These are phyloP conservation scores for Adansonia digitata DNA, from an alignment of 345 rosid species.

Conservation along the genomic window DNA sequence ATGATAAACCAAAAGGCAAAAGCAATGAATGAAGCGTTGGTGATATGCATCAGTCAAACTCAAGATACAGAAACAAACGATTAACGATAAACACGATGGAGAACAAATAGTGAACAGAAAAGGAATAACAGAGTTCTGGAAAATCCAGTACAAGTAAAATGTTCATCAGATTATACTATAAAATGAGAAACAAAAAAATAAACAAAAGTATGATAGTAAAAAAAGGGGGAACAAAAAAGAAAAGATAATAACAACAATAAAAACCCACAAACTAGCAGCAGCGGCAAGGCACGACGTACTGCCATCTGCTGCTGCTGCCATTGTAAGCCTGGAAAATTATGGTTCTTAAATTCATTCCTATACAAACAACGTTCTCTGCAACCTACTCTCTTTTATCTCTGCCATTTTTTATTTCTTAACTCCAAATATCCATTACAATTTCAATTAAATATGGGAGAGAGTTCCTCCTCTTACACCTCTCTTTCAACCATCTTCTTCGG, in stretches of 20 bases:
- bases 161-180: constrained; percentile 39
- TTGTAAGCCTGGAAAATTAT: constrained; percentile 18
- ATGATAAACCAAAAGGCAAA: background rate
- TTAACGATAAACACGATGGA: background rate
- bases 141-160: constrained; percentile 41
- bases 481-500: constrained; percentile 5
- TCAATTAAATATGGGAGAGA: constrained; percentile 40
- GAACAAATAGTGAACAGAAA: background rate
- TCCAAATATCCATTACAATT: constrained; percentile 48
- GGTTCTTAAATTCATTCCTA: constrained; percentile 45
- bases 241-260: constrained; percentile 31
- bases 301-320: constrained; percentile 19
- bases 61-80: background rate
- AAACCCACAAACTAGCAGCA: constrained; percentile 33
- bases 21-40: background rate
- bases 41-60: background rate
- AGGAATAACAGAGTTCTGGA: constrained; percentile 23
- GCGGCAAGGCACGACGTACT: constrained; percentile 17
- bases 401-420: constrained; percentile 38
- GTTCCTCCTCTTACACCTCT: constrained; percentile 45
- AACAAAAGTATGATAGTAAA: constrained; percentile 39
- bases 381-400: constrained; percentile 40
- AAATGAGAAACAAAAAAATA: constrained; percentile 18
- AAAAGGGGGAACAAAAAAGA: constrained; percentile 15
- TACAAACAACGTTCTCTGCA: constrained; percentile 54